Conservation (phyloP, 2,329 filamentous ascomycete genomes). For the Aspergillus jensenii region DNA sequence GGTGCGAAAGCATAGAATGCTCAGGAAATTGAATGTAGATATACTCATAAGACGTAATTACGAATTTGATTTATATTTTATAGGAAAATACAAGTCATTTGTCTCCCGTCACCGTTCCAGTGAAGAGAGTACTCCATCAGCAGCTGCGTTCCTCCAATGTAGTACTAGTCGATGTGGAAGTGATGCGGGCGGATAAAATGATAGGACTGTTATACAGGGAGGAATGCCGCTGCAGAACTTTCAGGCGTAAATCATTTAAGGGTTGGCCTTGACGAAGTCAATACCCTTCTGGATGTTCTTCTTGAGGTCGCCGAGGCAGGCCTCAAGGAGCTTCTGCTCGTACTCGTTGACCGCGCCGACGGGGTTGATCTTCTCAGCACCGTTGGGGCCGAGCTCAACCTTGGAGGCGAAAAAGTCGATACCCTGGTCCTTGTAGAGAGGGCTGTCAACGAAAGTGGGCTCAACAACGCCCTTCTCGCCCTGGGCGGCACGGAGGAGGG, state of each 20-base stretch:
- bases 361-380: slow-evolving; percentile 89
- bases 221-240: slow-evolving; percentile 19
- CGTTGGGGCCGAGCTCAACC: slow-evolving; percentile 94
- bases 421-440: slow-evolving; percentile 97
- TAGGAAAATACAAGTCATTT: slow-evolving; percentile 11
- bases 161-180: slow-evolving; percentile 21
- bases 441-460: slow-evolving; percentile 95
- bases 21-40: not conserved
- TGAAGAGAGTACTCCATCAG: slow-evolving; percentile 2
- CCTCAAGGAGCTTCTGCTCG: slow-evolving; percentile 89
- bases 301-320: slow-evolving; percentile 66
- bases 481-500: slow-evolving; percentile 85
- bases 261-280: slow-evolving; percentile 63
- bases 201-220: slow-evolving; percentile 30
- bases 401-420: slow-evolving; percentile 95
- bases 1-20: not conserved
- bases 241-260: slow-evolving; percentile 35
- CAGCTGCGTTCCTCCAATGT: slow-evolving; percentile 25
- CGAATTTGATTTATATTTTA: slow-evolving; percentile 9
- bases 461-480: slow-evolving; percentile 94
- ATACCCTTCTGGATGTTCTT: slow-evolving; percentile 85
- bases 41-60: slow-evolving; percentile 9
- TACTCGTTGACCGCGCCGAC: slow-evolving; percentile 79
- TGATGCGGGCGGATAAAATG: slow-evolving; percentile 17
- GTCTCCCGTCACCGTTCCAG: not conserved